phyloP scores from a whole-genome alignment of 1,139 yeast species.

The Diutina sp. region DNA sequence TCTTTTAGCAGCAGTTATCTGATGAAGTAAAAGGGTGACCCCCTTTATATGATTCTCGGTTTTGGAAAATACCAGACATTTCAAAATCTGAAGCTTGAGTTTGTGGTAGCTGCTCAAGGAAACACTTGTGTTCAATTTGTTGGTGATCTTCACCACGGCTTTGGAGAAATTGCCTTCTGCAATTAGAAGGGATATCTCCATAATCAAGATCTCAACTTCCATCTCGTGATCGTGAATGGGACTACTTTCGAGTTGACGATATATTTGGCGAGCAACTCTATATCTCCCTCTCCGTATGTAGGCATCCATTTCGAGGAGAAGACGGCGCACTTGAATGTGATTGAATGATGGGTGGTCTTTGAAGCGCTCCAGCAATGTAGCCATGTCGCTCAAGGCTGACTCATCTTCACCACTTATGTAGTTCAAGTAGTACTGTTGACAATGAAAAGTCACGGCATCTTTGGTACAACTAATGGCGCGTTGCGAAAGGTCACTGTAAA shows the following conservation, averaged over 20 bases:
- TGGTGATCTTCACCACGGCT: constrained; percentile 15
- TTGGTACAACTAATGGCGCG: neutral
- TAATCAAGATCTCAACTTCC: neutral
- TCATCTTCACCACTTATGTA: neutral
- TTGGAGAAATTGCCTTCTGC: constrained; percentile 15
- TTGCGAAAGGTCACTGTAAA: neutral
- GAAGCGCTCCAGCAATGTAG: neutral
- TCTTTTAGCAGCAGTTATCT: constrained; percentile 25
- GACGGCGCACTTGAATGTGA: neutral
- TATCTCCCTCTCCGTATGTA: neutral
- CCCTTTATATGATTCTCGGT: constrained; percentile 28
- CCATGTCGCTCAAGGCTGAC: neutral
- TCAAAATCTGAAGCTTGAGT: constrained; percentile 30
- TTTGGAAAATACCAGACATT: constrained; percentile 24
- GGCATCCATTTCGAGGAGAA: neutral
- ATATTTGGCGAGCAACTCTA: neutral
- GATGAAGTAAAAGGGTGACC: constrained; percentile 30
- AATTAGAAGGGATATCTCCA: neutral
- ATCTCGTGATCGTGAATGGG: neutral
- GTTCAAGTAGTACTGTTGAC: neutral
- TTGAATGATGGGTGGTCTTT: neutral
- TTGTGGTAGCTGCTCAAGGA: constrained; percentile 22
- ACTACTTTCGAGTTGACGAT: neutral
- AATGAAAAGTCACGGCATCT: neutral
- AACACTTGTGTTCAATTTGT: neutral